phyloP scores from a whole-genome alignment of 2,329 filamentous ascomycete species.

The Ophiocordyceps australis region DNA sequence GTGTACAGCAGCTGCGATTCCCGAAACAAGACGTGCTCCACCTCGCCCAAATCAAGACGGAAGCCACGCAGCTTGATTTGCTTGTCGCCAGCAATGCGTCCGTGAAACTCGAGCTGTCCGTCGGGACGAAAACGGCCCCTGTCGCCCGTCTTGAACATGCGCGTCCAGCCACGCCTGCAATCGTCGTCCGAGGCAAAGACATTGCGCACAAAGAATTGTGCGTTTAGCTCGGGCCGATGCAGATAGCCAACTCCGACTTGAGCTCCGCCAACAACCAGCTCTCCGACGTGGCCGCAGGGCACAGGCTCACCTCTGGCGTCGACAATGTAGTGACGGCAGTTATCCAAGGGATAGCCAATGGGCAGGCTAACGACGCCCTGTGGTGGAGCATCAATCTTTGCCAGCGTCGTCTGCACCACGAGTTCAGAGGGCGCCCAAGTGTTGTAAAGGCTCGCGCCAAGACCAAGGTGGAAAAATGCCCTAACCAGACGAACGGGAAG shows the following conservation, averaged over 20 bases:
- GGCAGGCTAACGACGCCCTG: too few species aligned
- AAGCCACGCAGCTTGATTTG: constrained; percentile 14
- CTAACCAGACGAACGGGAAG: not conserved
- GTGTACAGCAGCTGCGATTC: constrained; percentile 4
- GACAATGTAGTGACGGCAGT: not conserved
- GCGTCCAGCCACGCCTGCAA: constrained; percentile 8
- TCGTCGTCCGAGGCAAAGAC: constrained; percentile 8
- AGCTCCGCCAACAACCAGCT: constrained; percentile 12
- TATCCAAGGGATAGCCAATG: not conserved
- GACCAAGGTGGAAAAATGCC: constrained; percentile 2
- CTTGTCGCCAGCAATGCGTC: constrained; percentile 18
- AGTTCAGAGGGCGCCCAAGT: constrained; percentile 13
- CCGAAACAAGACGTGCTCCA: constrained; percentile 11
- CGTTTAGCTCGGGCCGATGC: constrained; percentile 24
- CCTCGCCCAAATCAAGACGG: constrained; percentile 19
- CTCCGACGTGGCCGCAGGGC: constrained; percentile 11
- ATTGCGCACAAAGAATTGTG: constrained; percentile 17
- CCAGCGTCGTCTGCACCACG: too few species aligned
- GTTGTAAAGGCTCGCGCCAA: constrained; percentile 6
- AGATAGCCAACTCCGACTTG: constrained; percentile 19
- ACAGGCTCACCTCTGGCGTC: not conserved
- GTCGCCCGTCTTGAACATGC: constrained; percentile 25
- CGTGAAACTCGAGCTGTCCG: constrained; percentile 17
- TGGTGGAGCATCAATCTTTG: too few species aligned
- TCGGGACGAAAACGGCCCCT: constrained; percentile 13